phyloP scores from a whole-genome alignment of 768 basidiomycete species.

The Cyathus striatus region DNA sequence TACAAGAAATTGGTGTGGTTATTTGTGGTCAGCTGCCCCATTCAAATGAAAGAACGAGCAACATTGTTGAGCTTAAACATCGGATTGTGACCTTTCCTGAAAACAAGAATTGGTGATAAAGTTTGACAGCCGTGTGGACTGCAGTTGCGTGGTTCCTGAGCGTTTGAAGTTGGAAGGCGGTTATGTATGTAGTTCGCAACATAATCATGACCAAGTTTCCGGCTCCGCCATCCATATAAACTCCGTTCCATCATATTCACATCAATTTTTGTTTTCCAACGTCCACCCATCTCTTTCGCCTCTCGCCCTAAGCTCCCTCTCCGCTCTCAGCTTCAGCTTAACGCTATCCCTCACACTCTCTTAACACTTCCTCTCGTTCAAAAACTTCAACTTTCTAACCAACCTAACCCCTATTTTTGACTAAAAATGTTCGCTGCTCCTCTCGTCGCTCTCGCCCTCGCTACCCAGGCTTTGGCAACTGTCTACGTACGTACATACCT shows the following conservation, averaged over 20 bases:
- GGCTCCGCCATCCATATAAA: slow-evolving; percentile 3
- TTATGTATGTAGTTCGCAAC: too few species aligned
- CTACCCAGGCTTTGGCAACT: slow-evolving; percentile 48
- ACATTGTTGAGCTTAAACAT: too few species aligned
- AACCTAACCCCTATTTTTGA: neutral
- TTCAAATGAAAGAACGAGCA: too few species aligned
- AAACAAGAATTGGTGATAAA: too few species aligned
- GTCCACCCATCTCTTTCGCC: slow-evolving; percentile 11
- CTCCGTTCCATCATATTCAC: too few species aligned
- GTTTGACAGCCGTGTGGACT: too few species aligned
- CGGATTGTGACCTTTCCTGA: too few species aligned
- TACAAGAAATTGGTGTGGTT: too few species aligned
- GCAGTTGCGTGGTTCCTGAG: too few species aligned
- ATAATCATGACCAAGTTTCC: neutral
- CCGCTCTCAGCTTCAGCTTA: neutral
- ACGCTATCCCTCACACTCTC: slow-evolving; percentile 21
- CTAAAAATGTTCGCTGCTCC: slow-evolving; percentile 47
- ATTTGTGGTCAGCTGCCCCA: too few species aligned
- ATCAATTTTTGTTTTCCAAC: too few species aligned
- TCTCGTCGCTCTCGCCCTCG: slow-evolving; percentile 44
- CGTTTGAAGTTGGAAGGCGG: too few species aligned
- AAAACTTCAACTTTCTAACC: neutral
- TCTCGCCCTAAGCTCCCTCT: slow-evolving; percentile 15
- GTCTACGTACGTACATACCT: slow-evolving; percentile 43
- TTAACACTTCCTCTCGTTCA: slow-evolving; percentile 29